Percentiles rank a stretch among this genome's conserved stretches.
Conservation (phyloP, 306 rosid genomes). For the Castanea mollissima region DNA sequence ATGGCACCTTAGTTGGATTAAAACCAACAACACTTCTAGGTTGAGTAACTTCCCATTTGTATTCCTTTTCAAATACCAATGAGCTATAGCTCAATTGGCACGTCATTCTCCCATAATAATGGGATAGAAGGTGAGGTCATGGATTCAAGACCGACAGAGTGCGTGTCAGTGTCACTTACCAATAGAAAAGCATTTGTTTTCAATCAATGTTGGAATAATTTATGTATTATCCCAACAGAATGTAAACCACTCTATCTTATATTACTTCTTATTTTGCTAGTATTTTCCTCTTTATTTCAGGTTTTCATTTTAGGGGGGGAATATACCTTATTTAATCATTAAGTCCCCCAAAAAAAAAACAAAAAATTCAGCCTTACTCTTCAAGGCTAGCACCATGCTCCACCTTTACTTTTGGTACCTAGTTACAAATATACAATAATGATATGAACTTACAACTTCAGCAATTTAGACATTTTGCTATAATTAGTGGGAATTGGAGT, state of each 20-base stretch:
- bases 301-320: background rate
- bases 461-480: conserved; percentile 48
- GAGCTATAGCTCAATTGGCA: too few species aligned
- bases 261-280: background rate
- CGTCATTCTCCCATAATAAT: too few species aligned
- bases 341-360: background rate
- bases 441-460: conserved; percentile 69
- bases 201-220: background rate
- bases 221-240: background rate
- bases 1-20: background rate
- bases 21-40: background rate
- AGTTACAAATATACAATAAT: background rate
- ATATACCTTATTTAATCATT: background rate
- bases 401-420: conserved; percentile 11
- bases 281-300: background rate
- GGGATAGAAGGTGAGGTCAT: too few species aligned
- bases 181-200: too few species aligned
- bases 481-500: conserved; percentile 64
- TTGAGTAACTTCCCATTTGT: background rate
- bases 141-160: too few species aligned
- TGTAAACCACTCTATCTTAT: background rate
- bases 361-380: background rate
- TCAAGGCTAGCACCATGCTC: conserved; percentile 4
- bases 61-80: background rate
- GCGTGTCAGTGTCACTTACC: too few species aligned